Base-by-base conservation (phyloP, 1,139 yeast species). In the Suhomyces atakaporum region DNA sequence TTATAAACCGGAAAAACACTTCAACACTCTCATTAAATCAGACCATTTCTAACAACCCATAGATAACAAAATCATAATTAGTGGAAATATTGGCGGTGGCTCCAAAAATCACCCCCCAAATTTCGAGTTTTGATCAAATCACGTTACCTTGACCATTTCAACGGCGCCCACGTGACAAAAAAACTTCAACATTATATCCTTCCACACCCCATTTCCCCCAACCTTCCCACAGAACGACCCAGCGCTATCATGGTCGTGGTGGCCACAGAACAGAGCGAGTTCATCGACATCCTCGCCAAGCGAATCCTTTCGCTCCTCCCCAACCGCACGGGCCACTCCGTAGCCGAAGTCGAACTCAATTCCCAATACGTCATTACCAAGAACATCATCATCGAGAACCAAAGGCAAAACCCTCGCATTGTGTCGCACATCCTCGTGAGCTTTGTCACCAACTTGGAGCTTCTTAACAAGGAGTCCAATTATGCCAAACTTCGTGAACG, bases 341-440 rank as follows among this genome's bases (percentile, higher is more conserved):
- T 66, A n/a, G 60, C 62, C n/a, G 75, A 70, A 42, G 70, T 70
- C 7, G 75, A 70, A 49, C 51, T 69, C 29, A 67, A 69, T 40
- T 69, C 71, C 6, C 75, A 69, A 45, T 70, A 59, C 42, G 40
- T 60, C 11, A 47, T 55, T 16, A 62, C 74, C 13, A 62, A 58
- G 32, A 50, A 56, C 19, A 51, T 70, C 21, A 50, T 70, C 27
- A 41, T 63, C 16, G 54, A 54, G 16, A 54, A 50, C 33, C 50
- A 48, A 16, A 40, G 43, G 15, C 46, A 42, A 28, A 37, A 44
- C 33, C 50, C 51, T 34, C 20, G 44, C 12, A 53, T 54, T 35
- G 51, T 58, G 15, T 43, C 59, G 5, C 46, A 53, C 27, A 51
- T 62, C 12, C 45, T 63, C 18, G 34, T 42, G 9, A 49, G 60